Evolutionary conservation across 2,329 filamentous ascomycete genomes (phyloP).

Genomic region (Cephalotrichum gorgonifer): DNA sequence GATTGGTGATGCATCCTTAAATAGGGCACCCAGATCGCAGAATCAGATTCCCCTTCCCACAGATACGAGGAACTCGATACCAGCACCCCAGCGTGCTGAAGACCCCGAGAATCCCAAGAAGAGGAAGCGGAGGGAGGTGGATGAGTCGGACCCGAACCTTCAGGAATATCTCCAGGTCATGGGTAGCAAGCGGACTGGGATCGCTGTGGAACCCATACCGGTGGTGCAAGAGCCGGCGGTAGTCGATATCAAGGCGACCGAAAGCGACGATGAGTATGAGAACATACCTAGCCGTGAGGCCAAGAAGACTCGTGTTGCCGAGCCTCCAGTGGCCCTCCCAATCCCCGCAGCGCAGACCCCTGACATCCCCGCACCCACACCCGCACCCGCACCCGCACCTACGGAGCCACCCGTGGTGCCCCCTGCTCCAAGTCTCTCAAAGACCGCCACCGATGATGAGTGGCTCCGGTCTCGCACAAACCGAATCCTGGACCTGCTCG

Average conservation of each 20-base stretch:
- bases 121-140: constrained; percentile 51
- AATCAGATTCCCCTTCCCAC: background rate
- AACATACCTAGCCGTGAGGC: constrained; percentile 32
- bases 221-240: background rate
- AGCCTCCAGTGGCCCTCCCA: background rate
- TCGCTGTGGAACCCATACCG: constrained; percentile 5
- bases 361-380: too few relatives aligned
- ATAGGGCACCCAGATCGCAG: background rate
- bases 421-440: constrained; percentile 8
- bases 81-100: constrained; percentile 10
- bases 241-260: constrained; percentile 37
- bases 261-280: constrained; percentile 71
- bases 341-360: background rate
- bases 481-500: constrained; percentile 71
- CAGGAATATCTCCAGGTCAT: constrained; percentile 81
- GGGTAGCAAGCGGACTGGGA: constrained; percentile 15
- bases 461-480: constrained; percentile 89
- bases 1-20: constrained; percentile 9
- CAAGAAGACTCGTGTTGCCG: background rate
- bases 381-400: background rate
- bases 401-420: background rate
- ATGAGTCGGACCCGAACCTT: constrained; percentile 65
- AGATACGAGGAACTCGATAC: background rate
- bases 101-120: constrained; percentile 44
- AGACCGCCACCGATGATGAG: constrained; percentile 63